Evolutionary conservation across 495 filamentous ascomycete species (phyloP), one percentile per base, ranked within the genome.

Genomic region (Neurospora sp.): DNA sequence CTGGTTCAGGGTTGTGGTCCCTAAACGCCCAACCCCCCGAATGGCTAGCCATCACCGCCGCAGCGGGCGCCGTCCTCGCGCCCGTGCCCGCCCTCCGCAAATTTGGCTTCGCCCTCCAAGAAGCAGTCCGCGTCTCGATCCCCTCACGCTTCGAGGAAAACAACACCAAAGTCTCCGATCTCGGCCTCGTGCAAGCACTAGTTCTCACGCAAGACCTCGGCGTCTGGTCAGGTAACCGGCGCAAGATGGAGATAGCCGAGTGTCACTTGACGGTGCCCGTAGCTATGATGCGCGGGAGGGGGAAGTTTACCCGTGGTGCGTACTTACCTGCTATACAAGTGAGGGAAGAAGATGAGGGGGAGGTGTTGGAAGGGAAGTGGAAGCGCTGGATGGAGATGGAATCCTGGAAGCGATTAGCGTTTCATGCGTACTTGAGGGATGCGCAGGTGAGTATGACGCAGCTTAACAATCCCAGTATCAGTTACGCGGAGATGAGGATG

Each of bases 231-330:
- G 90, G 89, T 3, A 89, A 89, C 72, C 85, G 88, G 66, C 79
- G 90, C n/a, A 89, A 89, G 75, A 91, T 90, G 75, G 90, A 92
- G 77, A 88, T 92, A 43, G 87, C 89, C 3, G 89, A 91, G 73
- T 89, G 88, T 74, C 88, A 81, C 72, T 82, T 75, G 69, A 36
- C 77, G 69, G 28, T 78, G 77, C 71, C 80, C 62, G 73, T 81
- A 74, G 69, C 76, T 1, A 59, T 79, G 54, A 66, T 66, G 54
- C 5, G 54, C 0, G 54, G 54, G 24, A 2, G 54, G 15, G 54
- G 54, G 0, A 66, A 66, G 28, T 66, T 66, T 7, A 34, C 28
- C 5, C 5, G 39, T 0, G 19, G 28, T 13, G 42, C 71, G 2
- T 59, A 72, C 9, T 3, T 34, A 1, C 40, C 34, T 6, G 11